These are phyloP conservation scores for Sphagnum contortum DNA, from an alignment of 225 moss, liverwort and hornwort species.

Conservation along the genomic window DNA sequence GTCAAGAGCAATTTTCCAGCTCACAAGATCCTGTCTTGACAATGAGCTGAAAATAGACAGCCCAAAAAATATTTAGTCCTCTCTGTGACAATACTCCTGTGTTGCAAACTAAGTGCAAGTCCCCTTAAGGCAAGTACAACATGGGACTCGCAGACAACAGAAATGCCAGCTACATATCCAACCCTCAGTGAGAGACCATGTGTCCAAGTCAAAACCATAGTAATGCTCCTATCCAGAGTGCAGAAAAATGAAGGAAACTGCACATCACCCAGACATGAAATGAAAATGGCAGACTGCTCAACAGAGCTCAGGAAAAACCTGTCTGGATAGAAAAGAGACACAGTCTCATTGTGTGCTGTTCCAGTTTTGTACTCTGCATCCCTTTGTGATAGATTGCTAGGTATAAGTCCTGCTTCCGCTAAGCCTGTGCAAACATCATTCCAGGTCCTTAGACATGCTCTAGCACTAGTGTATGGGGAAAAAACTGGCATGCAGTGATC, in stretches of 20 bases:
- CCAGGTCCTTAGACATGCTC: no score
- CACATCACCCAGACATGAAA: no score
- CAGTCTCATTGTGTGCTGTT: slow-evolving; percentile 24
- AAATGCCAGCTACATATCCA: slow-evolving; percentile 1
- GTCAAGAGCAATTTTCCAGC: slow-evolving; percentile 91
- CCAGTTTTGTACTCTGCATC: slow-evolving; percentile 35
- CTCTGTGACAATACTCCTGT: not conserved
- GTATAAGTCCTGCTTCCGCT: slow-evolving; percentile 93
- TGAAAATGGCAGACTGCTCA: no score
- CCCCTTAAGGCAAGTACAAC: not conserved
- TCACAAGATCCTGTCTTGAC: slow-evolving; percentile 86
- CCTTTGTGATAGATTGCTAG: slow-evolving; percentile 74
- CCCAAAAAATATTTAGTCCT: slow-evolving; percentile 3
- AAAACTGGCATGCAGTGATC: no score
- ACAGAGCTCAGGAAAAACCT: slow-evolving; percentile 18
- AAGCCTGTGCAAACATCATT: slow-evolving; percentile 32
- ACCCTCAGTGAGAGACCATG: not conserved
- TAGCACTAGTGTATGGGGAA: no score
- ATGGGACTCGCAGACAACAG: not conserved
- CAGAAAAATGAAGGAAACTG: no score
- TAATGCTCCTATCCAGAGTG: not conserved
- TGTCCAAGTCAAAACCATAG: not conserved
- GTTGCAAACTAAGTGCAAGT: not conserved
- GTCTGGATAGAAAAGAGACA: slow-evolving; percentile 59
- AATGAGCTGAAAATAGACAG: slow-evolving; percentile 48